Evolutionary conservation across 192 early-diverging fungal genomes (phyloP), one percentile per base, ranked within the genome.

Genomic region (Podila epigama): DNA sequence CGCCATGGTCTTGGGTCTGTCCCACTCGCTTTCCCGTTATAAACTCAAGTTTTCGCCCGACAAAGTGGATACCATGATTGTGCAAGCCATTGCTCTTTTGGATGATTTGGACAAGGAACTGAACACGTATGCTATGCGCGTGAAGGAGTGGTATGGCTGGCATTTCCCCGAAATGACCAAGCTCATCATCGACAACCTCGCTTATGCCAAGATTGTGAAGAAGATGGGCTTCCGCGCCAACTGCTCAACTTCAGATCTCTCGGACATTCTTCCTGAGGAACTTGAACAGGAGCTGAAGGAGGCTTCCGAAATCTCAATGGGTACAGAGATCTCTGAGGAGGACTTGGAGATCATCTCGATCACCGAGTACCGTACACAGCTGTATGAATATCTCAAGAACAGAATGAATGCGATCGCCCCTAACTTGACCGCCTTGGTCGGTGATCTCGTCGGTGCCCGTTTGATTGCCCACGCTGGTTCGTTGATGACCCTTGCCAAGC

Each of bases 51-150:
- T 99, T 89, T 93, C 91, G 39, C 95, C 96, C 67, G 97, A 99
- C 86, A 99, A 98, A 90, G 96, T 98, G 11, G 97, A 99, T 87
- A 99, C 96, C 50, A 99, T 99, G 98, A 97, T 98, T 81, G 95
- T 98, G 53, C 98, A 99, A 87, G 96, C 98, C 11, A 98, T 98
- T 81, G 91, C 86, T 73, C 86, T 99, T 55, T 84, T 99, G 80
- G 98, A 99, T 80, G 96, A 98, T 79, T 89, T 99, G 61, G 98
- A 99, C 84, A 99, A 99, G 89, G 98, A 99, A 71, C 89, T 99
- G 82, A 99, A 99, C 89, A 98, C 96, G 37, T 98, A 95, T 73
- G 62, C 81, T 18, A 83, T 83, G 81, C 77, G 81, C 50, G 81
- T 79, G 50, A 83, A 97, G 92, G 97, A 99, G 84, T 99, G 97